Percentiles rank a stretch among this genome's conserved stretches.
Conservation (phyloP, 139 green algal genomes). For the Gonium pectorale region DNA sequence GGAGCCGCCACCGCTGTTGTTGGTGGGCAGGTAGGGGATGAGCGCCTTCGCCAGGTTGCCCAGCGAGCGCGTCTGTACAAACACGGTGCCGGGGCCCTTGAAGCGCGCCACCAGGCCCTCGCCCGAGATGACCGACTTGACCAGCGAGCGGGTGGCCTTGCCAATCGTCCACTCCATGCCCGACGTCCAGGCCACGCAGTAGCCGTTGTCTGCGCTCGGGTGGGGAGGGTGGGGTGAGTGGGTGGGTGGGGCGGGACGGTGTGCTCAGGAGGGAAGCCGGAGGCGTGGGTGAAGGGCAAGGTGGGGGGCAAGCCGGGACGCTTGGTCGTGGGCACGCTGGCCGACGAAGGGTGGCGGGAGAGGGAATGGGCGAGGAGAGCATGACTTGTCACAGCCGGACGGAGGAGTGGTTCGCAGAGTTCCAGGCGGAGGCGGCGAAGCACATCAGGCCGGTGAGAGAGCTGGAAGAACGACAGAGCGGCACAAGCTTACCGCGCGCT, state of each 20-base stretch:
- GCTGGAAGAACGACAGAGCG: no score
- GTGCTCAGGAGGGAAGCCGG: not conserved
- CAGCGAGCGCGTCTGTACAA: conserved; percentile 55
- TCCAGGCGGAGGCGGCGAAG: no score
- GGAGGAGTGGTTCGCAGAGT: no score
- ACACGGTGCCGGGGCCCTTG: conserved; percentile 53
- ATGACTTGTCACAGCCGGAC: no score
- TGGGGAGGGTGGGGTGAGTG: not conserved
- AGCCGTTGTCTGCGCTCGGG: conserved; percentile 46
- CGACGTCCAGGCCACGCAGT: conserved; percentile 55
- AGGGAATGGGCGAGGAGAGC: no score
- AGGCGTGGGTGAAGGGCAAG: not conserved
- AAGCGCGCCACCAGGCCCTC: conserved; percentile 51
- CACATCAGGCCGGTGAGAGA: no score
- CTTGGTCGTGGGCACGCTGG: no score
- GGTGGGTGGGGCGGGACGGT: not conserved
- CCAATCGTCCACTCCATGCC: conserved; percentile 52
- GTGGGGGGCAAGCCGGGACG: no score
- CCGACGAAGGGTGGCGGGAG: no score
- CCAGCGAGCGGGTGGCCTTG: conserved; percentile 30
- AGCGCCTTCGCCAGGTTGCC: conserved; percentile 40
- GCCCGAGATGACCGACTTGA: conserved; percentile 42
- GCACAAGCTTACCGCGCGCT: no score
- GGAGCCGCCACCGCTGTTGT: conserved; percentile 21
- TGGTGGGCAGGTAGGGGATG: conserved; percentile 35